Evolutionary conservation across 495 filamentous ascomycete species (phyloP), one percentile per base, ranked within the genome.

Genomic region (Amniculicola lignicola): DNA sequence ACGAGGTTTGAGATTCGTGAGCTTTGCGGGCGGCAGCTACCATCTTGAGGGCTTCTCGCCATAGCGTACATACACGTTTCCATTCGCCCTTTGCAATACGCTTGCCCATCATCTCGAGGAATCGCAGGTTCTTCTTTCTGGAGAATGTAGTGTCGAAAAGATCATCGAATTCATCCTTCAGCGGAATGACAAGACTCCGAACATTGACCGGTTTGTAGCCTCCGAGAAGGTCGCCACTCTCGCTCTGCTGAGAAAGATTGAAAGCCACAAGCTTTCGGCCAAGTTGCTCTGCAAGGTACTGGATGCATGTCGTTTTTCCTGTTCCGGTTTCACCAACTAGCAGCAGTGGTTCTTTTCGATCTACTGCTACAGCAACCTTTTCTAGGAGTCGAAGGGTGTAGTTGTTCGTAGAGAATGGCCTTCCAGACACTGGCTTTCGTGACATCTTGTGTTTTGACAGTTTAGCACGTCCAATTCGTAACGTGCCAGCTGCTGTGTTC

Each of bases 311-410:
- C 1, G 94, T 99, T 71, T 99, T 99, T 64, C 94, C 94, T 43
- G 93, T 95, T 72, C 94, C 94, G 2, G 94, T 99, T 72, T 99
- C 94, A 57, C 94, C 94, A 31, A 99, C 93, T 44, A 99, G 81
- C 23, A 99, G 72, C 7, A 95, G 80, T 1, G 94, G 93, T 65
- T 99, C 94, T 3, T 82, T 79, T 69, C 90, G 82, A 51, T 86
- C 81, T 12, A 96, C 79, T 1, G 90, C 84, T 24, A 86, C 83
- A 4, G 86, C 84, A 53, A 96, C 85, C 67, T 92, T 88, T 65
- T 99, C 93, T 57, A 97, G 72, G 9, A 88, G 68, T 48, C 84
- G 74, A 44, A 80, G 77, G 0, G 85, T 86, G 64, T 89, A 85
- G 19, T 73, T 78, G n/a, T 86, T 90, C 14, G 78, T 84, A 15